These are phyloP conservation scores for Plectosphaerella plurivora DNA, from an alignment of 2,329 filamentous ascomycete species.

Conservation along the genomic window DNA sequence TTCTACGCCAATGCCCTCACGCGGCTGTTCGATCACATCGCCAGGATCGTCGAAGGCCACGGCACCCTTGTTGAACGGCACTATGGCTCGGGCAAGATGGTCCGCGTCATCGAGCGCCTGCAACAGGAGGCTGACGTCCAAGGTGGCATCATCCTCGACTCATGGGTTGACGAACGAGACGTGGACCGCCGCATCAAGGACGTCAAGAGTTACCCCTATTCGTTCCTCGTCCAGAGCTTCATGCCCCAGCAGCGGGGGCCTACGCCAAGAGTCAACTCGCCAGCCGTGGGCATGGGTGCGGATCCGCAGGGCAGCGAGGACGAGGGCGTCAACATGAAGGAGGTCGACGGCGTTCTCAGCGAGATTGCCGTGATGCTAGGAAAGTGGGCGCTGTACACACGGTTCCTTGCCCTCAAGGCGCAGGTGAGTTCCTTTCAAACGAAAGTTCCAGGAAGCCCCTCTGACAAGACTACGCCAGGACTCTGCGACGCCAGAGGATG, in stretches of 20 bases:
- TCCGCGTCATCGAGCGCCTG: constrained; percentile 84
- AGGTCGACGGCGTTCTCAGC: constrained; percentile 80
- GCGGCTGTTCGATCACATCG: constrained; percentile 94
- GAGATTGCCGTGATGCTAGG: constrained; percentile 91
- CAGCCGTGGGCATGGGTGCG: constrained; percentile 55
- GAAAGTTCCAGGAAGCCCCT: constrained; percentile 11
- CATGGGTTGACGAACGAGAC: constrained; percentile 85
- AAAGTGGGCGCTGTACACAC: constrained; percentile 86
- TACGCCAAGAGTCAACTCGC: constrained; percentile 70
- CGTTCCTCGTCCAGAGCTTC: constrained; percentile 94
- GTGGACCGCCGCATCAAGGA: constrained; percentile 87
- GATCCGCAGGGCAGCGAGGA: constrained; percentile 70
- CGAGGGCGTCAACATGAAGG: constrained; percentile 93
- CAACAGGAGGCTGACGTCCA: constrained; percentile 96
- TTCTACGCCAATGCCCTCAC: constrained; percentile 91
- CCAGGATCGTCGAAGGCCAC: constrained; percentile 91
- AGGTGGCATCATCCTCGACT: constrained; percentile 91
- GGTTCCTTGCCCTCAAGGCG: constrained; percentile 85
- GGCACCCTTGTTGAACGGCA: constrained; percentile 88
- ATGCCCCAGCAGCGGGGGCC: constrained; percentile 63
- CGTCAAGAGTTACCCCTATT: constrained; percentile 96
- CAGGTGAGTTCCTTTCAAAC: constrained; percentile 49
- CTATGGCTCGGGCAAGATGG: constrained; percentile 91
- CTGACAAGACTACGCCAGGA: constrained; percentile 32
- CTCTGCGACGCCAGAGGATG: constrained; percentile 43